These are phyloP conservation scores for Fusarium sp. DNA, from an alignment of 2,329 filamentous ascomycete species.

Conservation along the genomic window DNA sequence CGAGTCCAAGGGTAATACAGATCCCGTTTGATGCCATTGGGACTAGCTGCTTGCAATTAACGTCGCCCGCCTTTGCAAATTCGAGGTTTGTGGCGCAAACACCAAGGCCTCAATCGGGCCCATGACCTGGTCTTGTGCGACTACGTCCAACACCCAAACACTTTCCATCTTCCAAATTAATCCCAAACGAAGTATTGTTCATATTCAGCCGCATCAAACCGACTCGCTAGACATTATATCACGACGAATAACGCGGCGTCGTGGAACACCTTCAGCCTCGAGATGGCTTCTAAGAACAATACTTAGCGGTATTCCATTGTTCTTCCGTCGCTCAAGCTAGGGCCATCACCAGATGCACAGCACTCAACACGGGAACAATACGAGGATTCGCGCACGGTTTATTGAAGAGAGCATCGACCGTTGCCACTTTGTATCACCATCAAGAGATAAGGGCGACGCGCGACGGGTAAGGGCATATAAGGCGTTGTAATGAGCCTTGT, in stretches of 20 bases:
- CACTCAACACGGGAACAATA: background rate
- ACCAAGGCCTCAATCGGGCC: background rate
- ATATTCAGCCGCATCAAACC: background rate
- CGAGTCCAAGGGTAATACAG: background rate
- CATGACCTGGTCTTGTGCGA: background rate
- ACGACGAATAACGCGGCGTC: background rate
- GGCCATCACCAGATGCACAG: background rate
- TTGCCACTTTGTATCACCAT: background rate
- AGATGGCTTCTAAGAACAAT: constrained; percentile 15
- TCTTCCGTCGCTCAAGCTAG: background rate
- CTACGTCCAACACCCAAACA: background rate
- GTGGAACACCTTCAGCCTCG: background rate
- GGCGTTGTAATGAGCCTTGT: background rate
- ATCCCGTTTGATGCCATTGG: background rate
- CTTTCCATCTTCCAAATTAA: background rate
- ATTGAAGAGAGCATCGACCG: too few species aligned
- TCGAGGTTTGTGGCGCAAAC: background rate
- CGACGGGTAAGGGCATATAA: constrained; percentile 12
- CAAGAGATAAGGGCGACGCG: background rate
- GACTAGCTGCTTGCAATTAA: too few species aligned
- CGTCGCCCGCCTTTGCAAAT: background rate
- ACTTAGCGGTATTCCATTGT: constrained; percentile 28
- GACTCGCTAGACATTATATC: background rate
- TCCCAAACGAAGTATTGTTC: background rate
- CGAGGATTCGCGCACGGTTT: background rate